Evolutionary conservation across 164 flowering plant genomes (phyloP), one percentile per base, ranked within the genome.

Genomic region (Cinnamomum micranthum): DNA sequence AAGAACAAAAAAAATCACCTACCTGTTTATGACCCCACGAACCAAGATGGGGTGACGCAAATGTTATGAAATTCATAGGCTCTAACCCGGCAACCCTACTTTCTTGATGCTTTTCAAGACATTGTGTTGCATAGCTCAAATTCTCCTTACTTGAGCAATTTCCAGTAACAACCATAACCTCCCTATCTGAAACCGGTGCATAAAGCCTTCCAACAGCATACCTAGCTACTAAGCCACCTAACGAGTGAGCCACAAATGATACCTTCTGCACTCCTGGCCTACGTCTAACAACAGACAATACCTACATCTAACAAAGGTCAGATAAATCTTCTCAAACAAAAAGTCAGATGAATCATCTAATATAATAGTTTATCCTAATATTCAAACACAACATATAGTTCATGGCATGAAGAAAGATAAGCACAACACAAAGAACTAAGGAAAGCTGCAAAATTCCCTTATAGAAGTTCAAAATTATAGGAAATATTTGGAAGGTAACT

Each of bases 41-140:
- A 68, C 99, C 99, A 76, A 95, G 87, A 84, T 95, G 99, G 20
- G 99, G 99, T 58, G 98, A 87, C 60, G 99, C 99, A 87, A 91
- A 75, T 68, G 99, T 95, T 77, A 95, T 85, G 72, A 95, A 93
- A 80, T 95, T 95, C 82, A 95, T 81, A 6, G 99, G 97, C 81
- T 90, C 91, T 81, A 94, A 80, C 71, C 98, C 98, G 78, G 95
- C 99, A 75, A 95, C 85, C 77, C 77, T 87, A 76, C 77, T 88
- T 82, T 80, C 78, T 75, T 33, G 77, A 79, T 78, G 79, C 71
- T 77, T 84, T 59, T 86, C 84, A 77, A 68, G 78, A 64, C 27
- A 10, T 71, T 80, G 80, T 31, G 60, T 50, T 14, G 70, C 77
- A 63, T 35, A 23, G 64, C 73, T 81, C 63, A 66, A 50, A 23